A percentile compares a stretch with the other conserved stretches of the same genome.
Conservation (phyloP, 164 flowering plant genomes). For the Macadamia tetraphylla region DNA sequence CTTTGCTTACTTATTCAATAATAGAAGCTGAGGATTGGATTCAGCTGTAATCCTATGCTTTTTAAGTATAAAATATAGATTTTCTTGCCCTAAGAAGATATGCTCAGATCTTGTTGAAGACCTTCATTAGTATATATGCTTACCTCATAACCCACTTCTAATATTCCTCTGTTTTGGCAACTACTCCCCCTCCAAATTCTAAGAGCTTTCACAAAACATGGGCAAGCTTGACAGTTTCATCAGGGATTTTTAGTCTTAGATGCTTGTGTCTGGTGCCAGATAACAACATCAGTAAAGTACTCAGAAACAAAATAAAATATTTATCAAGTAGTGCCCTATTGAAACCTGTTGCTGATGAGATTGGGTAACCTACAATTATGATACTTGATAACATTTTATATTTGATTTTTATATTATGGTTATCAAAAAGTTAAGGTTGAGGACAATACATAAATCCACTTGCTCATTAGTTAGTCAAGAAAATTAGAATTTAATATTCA, state of each 20-base stretch:
- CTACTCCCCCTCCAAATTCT: conserved; percentile 27
- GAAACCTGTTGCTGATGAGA: conserved; percentile 31
- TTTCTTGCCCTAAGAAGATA: conserved; percentile 66
- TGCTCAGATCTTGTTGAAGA: conserved; percentile 60
- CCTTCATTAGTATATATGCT: conserved; percentile 50
- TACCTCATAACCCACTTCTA: conserved; percentile 64
- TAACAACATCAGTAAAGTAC: conserved; percentile 33
- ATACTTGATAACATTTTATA: conserved; percentile 6
- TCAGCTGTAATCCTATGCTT: conserved; percentile 47
- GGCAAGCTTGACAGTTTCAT: conserved; percentile 34
- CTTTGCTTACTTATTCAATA: conserved; percentile 28
- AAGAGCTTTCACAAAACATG: conserved; percentile 28
- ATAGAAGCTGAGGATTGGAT: conserved; percentile 43
- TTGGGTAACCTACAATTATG: conserved; percentile 29
- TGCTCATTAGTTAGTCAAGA: conserved; percentile 33
- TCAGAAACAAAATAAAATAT: conserved; percentile 12
- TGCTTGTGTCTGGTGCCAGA: conserved; percentile 39
- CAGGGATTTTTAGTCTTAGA: conserved; percentile 15
- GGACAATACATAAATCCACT: conserved; percentile 39
- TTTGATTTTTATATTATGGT: conserved; percentile 3
- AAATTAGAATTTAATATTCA: conserved; percentile 27
- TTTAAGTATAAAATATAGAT: conserved; percentile 32
- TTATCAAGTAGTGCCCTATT: conserved; percentile 15
- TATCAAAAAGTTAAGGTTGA: conserved; percentile 12
- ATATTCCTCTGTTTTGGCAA: conserved; percentile 51